Evolutionary conservation across 2,329 filamentous ascomycete genomes (phyloP).

Genomic region (Clarireedia homoeocarpa): DNA sequence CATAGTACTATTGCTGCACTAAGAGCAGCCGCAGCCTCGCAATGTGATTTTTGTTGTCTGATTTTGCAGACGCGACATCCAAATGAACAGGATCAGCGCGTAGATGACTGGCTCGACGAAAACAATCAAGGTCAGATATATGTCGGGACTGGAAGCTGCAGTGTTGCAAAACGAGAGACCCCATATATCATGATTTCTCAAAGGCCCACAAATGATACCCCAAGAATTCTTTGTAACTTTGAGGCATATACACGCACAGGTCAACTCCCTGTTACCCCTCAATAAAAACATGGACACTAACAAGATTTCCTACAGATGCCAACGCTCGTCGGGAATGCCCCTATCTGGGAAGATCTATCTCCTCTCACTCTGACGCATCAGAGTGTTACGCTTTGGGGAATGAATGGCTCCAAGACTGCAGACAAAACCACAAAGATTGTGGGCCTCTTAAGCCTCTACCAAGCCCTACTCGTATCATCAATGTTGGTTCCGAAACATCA

Average conservation of each 20-base stretch:
- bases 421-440: conserved; percentile 2
- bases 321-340: background rate
- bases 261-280: background rate
- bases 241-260: background rate
- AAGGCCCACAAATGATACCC: background rate
- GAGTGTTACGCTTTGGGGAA: conserved; percentile 4
- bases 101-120: conserved; percentile 5
- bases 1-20: background rate
- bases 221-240: conserved; percentile 2
- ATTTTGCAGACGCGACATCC: background rate
- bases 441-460: background rate
- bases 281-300: background rate
- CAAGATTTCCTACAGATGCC: background rate
- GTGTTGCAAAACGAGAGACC: conserved; percentile 3
- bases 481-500: background rate
- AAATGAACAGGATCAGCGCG: background rate
- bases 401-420: conserved; percentile 4
- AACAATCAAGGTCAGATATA: conserved; percentile 3
- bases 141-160: conserved; percentile 7
- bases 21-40: background rate
- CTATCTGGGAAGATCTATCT: conserved; percentile 7
- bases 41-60: conserved; percentile 2
- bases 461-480: conserved; percentile 5
- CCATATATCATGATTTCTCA: conserved; percentile 6
- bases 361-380: background rate